These are phyloP conservation scores for Camillea tinctor DNA, from an alignment of 2,329 filamentous ascomycete genomes.

Conservation along the genomic window DNA sequence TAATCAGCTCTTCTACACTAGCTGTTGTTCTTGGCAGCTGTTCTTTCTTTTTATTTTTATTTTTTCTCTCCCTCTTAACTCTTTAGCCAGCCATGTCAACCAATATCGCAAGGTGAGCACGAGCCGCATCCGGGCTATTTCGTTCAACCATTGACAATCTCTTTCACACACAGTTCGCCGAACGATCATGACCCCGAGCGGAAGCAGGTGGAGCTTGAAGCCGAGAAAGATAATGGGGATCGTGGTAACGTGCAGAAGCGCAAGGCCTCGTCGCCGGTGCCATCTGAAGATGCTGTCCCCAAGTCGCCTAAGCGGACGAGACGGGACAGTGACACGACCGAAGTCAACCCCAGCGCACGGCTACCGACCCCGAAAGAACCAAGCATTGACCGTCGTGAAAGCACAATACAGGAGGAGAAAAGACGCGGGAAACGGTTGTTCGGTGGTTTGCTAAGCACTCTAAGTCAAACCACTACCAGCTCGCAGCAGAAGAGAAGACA, in stretches of 20 bases:
- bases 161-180: conserved; percentile 12
- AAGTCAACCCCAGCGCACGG: conserved; percentile 13
- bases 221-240: conserved; percentile 7
- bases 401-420: conserved; percentile 66
- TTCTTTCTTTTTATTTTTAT: not conserved
- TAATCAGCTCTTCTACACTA: not conserved
- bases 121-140: not conserved
- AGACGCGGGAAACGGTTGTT: conserved; percentile 84
- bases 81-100: conserved; percentile 22
- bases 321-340: conserved; percentile 15
- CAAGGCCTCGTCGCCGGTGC: conserved; percentile 28
- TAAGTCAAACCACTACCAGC: conserved; percentile 68
- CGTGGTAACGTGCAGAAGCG: conserved; percentile 29
- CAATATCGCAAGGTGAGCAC: conserved; percentile 21
- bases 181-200: conserved; percentile 14
- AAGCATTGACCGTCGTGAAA: conserved; percentile 38
- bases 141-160: conserved; percentile 17
- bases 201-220: conserved; percentile 12
- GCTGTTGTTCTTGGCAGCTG: not conserved
- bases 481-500: conserved; percentile 66
- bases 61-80: no score
- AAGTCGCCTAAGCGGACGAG: conserved; percentile 28
- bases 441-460: conserved; percentile 73
- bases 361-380: conserved; percentile 12
- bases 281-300: conserved; percentile 16